Base-by-base conservation (phyloP, 768 basidiomycete genomes). In the Daedaleopsis sinensis region DNA sequence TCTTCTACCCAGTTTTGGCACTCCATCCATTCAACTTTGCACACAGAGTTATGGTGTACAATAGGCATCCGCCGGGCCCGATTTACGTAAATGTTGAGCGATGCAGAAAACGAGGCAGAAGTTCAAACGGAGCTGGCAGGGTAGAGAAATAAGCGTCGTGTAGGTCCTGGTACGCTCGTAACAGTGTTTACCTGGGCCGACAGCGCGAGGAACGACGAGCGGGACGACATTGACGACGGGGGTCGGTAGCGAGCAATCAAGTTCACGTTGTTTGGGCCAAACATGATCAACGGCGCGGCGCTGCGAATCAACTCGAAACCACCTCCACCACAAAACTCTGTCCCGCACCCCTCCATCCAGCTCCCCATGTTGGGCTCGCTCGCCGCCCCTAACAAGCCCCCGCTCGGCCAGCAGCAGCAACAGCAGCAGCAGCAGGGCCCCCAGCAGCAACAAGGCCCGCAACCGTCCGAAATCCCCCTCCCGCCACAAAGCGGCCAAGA, bases 401-500 rank as follows among this genome's bases (percentile, higher is more conserved):
- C 65, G 10, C 76, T 73, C 58, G 67, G 66, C 64, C 71, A 70
- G 39, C 78, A 78, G 55, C 77, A 75, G 37, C 76, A 74, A 56
- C 78, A 74, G 15, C 84, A 82, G 64, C 72, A 73, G 57, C 73
- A 73, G 56, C 73, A 58, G 48, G 76, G 68, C 35, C 72, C 70
- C 27, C 74, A 74, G 66, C 85, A 86, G 66, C 86, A 89, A 62
- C 85, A 84, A 63, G 84, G 81, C 39, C 78, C 80, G 42, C 78
- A 79, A 58, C 80, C 79, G 64, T 79, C 82, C 67, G 75, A 78
- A 59, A 85, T 89, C 56, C 89, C 87, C 5, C 87, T 87, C 9
- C 90, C 89, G 38, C 91, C 91, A 16, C 90, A 90, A 77, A 93
- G 89, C 70, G 91, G 91, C 65, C 92, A 94, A 74, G 94, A 96